Percentiles rank a stretch among this genome's conserved stretches.
Evolutionary conservation across 164 flowering plant genomes (phyloP).

Genomic region (Saururus chinensis): DNA sequence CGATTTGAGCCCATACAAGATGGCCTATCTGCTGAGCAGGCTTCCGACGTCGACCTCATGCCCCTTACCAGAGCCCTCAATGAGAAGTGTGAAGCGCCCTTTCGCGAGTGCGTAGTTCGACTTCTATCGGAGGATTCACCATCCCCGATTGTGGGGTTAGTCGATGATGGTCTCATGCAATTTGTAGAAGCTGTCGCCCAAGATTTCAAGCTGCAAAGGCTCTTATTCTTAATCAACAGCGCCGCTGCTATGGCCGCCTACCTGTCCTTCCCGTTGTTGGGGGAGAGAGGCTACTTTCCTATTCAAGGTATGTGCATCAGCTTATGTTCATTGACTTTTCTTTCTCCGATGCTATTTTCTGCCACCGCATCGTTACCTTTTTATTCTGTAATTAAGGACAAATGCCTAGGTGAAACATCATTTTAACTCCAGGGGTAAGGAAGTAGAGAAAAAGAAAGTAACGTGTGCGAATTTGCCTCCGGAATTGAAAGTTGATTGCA

Average conservation of each 20-base stretch:
- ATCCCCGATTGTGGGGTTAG: slow-evolving; percentile 17
- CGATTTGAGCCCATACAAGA: slow-evolving; percentile 12
- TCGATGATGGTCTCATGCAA: slow-evolving; percentile 27
- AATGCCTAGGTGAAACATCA: no score
- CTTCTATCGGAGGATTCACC: not conserved
- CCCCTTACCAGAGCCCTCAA: slow-evolving; percentile 10
- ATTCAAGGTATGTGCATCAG: slow-evolving; percentile 6
- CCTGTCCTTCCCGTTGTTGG: slow-evolving; percentile 9
- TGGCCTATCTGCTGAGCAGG: slow-evolving; percentile 2
- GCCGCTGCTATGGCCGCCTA: slow-evolving; percentile 9
- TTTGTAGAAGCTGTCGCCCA: slow-evolving; percentile 24
- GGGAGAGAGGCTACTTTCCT: slow-evolving; percentile 15
- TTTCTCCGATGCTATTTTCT: not conserved
- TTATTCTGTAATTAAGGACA: no score
- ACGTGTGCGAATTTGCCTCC: no score
- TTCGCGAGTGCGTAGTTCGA: slow-evolving; percentile 3
- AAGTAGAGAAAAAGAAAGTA: no score
- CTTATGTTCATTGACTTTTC: not conserved
- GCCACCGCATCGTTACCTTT: no score
- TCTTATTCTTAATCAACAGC: slow-evolving; percentile 2
- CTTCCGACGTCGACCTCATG: slow-evolving; percentile 6
- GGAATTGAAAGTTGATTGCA: no score
- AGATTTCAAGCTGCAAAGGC: slow-evolving; percentile 18
- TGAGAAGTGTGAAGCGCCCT: slow-evolving; percentile 15
- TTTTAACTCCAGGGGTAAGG: no score